These are phyloP conservation scores for Rhytidiadelphus loreus DNA, from an alignment of 225 moss, liverwort and hornwort genomes.

Conservation along the genomic window DNA sequence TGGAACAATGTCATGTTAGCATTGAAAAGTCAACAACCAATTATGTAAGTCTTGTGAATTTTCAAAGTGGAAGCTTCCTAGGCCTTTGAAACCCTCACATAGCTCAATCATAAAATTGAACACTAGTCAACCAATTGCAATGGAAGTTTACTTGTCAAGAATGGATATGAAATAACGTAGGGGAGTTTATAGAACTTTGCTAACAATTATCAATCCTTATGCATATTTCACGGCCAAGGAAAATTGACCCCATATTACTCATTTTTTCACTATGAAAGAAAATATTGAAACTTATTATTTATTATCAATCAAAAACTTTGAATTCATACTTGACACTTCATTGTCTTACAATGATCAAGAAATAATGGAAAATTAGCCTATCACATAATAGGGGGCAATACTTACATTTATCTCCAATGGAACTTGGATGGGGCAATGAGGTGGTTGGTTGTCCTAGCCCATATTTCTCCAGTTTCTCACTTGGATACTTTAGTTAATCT, in stretches of 20 bases:
- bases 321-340: neutral
- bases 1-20: too few species aligned
- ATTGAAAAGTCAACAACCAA: too few species aligned
- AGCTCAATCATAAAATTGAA: fast-evolving
- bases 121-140: fast-evolving
- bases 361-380: neutral
- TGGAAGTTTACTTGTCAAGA: neutral
- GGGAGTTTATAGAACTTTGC: neutral
- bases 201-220: fast-evolving
- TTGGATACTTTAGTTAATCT: fast-evolving
- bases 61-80: too few species aligned
- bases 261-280: neutral
- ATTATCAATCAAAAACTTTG: neutral
- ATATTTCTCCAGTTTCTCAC: neutral
- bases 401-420: neutral
- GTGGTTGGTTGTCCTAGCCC: neutral
- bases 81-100: neutral
- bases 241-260: neutral
- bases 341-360: neutral
- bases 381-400: neutral
- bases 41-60: neutral
- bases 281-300: fast-evolving
- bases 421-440: fast-evolving
- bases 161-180: neutral
- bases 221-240: neutral